Conservation (phyloP, 2,329 filamentous ascomycete species). For the Fusarium sp. region DNA sequence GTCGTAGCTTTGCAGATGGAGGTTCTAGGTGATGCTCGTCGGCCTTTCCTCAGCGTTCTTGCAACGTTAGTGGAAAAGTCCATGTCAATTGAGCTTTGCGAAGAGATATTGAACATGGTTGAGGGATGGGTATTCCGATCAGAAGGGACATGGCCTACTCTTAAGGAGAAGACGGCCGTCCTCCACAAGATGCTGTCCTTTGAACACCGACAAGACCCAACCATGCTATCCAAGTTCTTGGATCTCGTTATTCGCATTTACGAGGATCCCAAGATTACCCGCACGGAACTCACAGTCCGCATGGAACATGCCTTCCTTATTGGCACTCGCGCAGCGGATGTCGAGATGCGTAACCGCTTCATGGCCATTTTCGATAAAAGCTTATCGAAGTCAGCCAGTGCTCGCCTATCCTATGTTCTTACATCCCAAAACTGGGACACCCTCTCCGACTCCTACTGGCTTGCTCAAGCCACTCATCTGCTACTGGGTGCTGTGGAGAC, state of each 20-base stretch:
- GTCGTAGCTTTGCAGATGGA: slow-evolving; percentile 94
- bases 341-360: slow-evolving; percentile 97
- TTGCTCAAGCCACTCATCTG: slow-evolving; percentile 93
- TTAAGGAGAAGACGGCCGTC: slow-evolving; percentile 99
- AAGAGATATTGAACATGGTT: slow-evolving; percentile 93
- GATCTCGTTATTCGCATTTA: slow-evolving; percentile 98
- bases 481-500: slow-evolving; percentile 92
- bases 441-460: slow-evolving; percentile 94
- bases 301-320: slow-evolving; percentile 99
- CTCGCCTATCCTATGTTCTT: slow-evolving; percentile 89
- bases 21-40: slow-evolving; percentile 86
- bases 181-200: slow-evolving; percentile 99
- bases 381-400: slow-evolving; percentile 90
- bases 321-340: slow-evolving; percentile 90
- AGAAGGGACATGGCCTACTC: slow-evolving; percentile 93
- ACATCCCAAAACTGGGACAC: slow-evolving; percentile 97
- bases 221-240: slow-evolving; percentile 91
- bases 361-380: slow-evolving; percentile 97
- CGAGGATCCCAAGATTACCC: slow-evolving; percentile 94
- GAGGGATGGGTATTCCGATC: slow-evolving; percentile 97
- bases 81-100: slow-evolving; percentile 85
- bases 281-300: slow-evolving; percentile 94
- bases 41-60: slow-evolving; percentile 94
- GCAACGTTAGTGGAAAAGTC: slow-evolving; percentile 97
- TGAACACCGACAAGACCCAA: slow-evolving; percentile 84